Base-by-base conservation (phyloP, 768 basidiomycete genomes). In the Sporobolomyces pararoseus region DNA sequence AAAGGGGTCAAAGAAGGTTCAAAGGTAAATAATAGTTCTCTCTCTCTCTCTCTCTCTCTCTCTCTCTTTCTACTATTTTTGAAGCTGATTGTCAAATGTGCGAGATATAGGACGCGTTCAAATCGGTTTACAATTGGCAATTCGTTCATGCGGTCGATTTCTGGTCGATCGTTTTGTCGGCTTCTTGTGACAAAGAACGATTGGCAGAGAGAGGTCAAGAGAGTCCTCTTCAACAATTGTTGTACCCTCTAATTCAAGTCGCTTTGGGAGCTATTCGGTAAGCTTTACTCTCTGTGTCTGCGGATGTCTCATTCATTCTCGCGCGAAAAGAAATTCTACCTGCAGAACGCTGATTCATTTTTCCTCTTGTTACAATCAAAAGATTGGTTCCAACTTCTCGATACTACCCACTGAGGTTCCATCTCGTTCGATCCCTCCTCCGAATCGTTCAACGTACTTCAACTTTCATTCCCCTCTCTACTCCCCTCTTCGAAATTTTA, bases 51-150 rank as follows among this genome's bases (percentile, higher is more conserved):
- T 27, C n/a, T 77, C 31, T 25, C n/a, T 44, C 31, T 29, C 14
- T 31, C 46, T 21, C 9, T 17, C 35, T 50, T 29, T 59, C 68
- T 7, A 32, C 37, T 17, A 17, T 9, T 9, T 42, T 17, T 17
- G 10, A 42, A 17, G 39, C 39, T 42, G 39, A 42, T 42, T 17
- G 9, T 9, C 10, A 42, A 9, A 9, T 42, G 46, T 14, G 46
- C 21, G 46, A 42, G n/a, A 9, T 42, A 42, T 23, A 91, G 88
- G 93, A 98, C 74, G 87, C 91, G 13, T 94, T 89, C 81, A 88
- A 88, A 79, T 88, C 89, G 75, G 95, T 99, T 27, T 96, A 99
- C 81, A 99, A 97, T 81, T 99, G 96, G 96, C 96, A 97, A 81
- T 97, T 88, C 74, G 89, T 88, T 3, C 96, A 99, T 79, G 90